phyloP scores from a whole-genome alignment of 345 rosid genomes.

The Euclidium syriacum region DNA sequence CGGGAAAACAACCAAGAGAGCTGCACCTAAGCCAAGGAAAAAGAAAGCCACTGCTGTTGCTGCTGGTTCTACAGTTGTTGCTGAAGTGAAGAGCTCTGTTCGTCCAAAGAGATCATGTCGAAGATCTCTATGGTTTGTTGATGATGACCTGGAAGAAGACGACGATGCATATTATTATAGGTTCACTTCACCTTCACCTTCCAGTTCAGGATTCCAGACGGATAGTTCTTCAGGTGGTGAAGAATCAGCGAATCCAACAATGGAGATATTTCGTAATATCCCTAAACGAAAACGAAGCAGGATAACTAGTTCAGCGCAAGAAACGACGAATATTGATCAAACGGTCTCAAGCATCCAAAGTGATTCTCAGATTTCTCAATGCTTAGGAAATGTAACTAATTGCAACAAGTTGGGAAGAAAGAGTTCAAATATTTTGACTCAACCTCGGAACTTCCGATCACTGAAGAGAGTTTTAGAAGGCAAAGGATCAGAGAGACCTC shows the following conservation, averaged over 20 bases:
- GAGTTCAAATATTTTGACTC: slow-evolving; percentile 41
- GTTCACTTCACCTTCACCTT: not conserved
- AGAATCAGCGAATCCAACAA: not conserved
- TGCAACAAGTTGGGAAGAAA: slow-evolving; percentile 38
- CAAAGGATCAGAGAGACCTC: not conserved
- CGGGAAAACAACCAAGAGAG: slow-evolving; percentile 29
- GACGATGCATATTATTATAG: not conserved
- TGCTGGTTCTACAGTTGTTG: slow-evolving; percentile 18
- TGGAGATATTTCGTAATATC: not conserved
- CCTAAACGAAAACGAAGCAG: slow-evolving; percentile 1
- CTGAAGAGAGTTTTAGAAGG: slow-evolving; percentile 28
- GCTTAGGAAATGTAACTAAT: slow-evolving; percentile 21
- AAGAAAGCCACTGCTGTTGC: slow-evolving; percentile 39
- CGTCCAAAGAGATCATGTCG: slow-evolving; percentile 41
- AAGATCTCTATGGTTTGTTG: slow-evolving; percentile 31
- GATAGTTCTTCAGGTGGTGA: not conserved
- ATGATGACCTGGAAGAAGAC: not conserved
- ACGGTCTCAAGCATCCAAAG: slow-evolving; percentile 15
- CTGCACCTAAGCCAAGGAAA: slow-evolving; percentile 32
- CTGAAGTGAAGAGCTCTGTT: slow-evolving; percentile 8
- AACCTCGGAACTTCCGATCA: slow-evolving; percentile 38
- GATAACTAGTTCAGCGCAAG: not conserved
- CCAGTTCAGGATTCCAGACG: not conserved
- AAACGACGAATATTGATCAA: slow-evolving; percentile 24
- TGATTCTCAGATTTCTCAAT: slow-evolving; percentile 20